Evolutionary conservation across 2,329 filamentous ascomycete species (phyloP).

Genomic region (Fusarium subtropicale): DNA sequence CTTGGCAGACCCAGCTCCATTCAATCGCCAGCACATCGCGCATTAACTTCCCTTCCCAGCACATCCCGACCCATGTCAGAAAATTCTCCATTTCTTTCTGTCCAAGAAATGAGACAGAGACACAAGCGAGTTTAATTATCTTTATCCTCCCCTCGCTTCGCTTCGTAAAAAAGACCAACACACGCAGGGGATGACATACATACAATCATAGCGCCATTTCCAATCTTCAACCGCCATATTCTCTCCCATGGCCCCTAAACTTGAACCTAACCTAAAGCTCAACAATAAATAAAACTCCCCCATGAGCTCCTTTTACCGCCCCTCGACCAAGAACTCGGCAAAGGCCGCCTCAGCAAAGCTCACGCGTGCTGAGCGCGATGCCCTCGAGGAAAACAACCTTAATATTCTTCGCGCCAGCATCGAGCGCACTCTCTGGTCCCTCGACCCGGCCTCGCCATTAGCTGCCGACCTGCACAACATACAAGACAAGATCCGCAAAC

Average conservation of each 20-base stretch:
- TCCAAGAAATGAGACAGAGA: neutral
- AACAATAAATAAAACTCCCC: neutral
- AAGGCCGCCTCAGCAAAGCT: slow-evolving; percentile 28
- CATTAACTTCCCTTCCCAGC: slow-evolving; percentile 9
- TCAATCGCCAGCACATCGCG: slow-evolving; percentile 11
- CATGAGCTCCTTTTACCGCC: slow-evolving; percentile 33
- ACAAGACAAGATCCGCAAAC: slow-evolving; percentile 8
- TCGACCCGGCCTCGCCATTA: slow-evolving; percentile 13
- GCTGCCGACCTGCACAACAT: slow-evolving; percentile 7
- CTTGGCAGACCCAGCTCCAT: neutral
- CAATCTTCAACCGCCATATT: too few relatives aligned
- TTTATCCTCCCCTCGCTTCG: neutral
- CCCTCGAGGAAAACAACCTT: slow-evolving; percentile 24
- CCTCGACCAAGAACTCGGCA: slow-evolving; percentile 21
- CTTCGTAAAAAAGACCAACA: neutral
- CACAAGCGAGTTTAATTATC: neutral
- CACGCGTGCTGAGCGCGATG: slow-evolving; percentile 22
- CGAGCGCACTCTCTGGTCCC: slow-evolving; percentile 12
- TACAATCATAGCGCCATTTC: neutral
- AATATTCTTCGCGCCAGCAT: slow-evolving; percentile 24
- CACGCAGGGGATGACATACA: slow-evolving; percentile 2
- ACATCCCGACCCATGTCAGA: slow-evolving; percentile 6
- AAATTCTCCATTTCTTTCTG: neutral
- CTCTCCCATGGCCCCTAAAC: neutral
- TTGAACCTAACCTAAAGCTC: neutral